Evolutionary conservation across 148 eudicot genomes (phyloP).

Genomic region (Rhododendron griersonianum): DNA sequence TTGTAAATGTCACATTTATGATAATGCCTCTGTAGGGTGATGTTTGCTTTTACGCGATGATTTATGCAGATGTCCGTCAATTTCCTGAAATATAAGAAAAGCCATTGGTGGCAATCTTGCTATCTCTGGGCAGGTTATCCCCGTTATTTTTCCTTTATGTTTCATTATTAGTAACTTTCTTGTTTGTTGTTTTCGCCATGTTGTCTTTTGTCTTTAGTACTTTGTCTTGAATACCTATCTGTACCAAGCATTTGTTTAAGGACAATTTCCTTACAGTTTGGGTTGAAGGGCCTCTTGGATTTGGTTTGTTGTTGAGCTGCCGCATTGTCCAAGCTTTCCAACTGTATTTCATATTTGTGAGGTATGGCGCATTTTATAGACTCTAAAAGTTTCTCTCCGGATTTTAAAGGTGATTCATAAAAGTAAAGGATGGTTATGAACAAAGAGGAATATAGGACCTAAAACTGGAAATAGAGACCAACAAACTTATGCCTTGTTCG

Average conservation of each 20-base stretch:
- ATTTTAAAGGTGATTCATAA: not conserved
- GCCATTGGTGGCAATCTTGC: slow-evolving; percentile 90
- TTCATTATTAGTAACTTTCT: not conserved
- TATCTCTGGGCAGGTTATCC: slow-evolving; percentile 80
- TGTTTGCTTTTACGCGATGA: not conserved
- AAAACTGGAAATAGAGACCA: not conserved
- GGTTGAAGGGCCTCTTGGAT: slow-evolving; percentile 92
- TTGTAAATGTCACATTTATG: not conserved
- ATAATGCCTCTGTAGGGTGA: not conserved
- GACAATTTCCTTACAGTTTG: slow-evolving; percentile 51
- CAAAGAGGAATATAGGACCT: not conserved
- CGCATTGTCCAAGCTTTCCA: slow-evolving; percentile 79
- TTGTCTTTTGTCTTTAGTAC: slow-evolving; percentile 2
- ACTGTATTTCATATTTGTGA: slow-evolving; percentile 77
- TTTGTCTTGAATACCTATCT: not conserved
- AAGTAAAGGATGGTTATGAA: not conserved
- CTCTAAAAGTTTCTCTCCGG: not conserved
- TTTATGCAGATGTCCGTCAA: slow-evolving; percentile 62
- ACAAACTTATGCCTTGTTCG: not conserved
- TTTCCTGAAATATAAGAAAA: slow-evolving; percentile 45
- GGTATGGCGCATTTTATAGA: slow-evolving; percentile 39
- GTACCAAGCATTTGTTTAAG: not conserved
- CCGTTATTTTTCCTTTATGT: not conserved
- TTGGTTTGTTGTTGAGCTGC: slow-evolving; percentile 87
- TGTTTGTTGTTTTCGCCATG: not conserved